Evolutionary conservation across 768 basidiomycete species (phyloP).

Genomic region (Tricholoma sp.): DNA sequence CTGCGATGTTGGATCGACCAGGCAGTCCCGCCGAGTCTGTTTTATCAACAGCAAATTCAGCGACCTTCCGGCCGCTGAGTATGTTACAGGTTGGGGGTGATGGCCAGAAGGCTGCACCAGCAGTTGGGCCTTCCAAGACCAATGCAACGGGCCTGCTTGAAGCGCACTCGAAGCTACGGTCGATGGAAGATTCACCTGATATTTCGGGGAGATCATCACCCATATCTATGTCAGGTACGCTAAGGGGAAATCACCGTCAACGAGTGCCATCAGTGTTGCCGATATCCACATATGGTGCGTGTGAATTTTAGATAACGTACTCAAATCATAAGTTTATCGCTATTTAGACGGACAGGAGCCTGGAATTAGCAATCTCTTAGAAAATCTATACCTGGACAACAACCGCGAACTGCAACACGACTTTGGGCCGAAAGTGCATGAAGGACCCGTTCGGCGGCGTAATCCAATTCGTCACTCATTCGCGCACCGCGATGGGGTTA

Average conservation of each 20-base stretch:
- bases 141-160: constrained; percentile 84
- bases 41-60: constrained; percentile 65
- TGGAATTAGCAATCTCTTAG: constrained; percentile 83
- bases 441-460: constrained; percentile 75
- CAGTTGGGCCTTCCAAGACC: constrained; percentile 79
- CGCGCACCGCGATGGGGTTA: constrained; percentile 55
- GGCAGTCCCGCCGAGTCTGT: constrained; percentile 82
- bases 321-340: neutral
- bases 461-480: constrained; percentile 68
- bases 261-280: constrained; percentile 50
- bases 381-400: constrained; percentile 85
- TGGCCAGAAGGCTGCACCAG: constrained; percentile 83
- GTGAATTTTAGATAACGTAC: neutral
- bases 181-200: constrained; percentile 58
- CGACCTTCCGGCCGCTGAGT: constrained; percentile 51
- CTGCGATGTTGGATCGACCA: constrained; percentile 46
- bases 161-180: constrained; percentile 60
- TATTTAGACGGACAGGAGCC: constrained; percentile 80
- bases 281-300: constrained; percentile 70
- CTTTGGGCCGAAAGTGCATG: constrained; percentile 85
- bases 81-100: constrained; percentile 72
- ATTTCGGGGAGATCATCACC: constrained; percentile 80
- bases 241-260: constrained; percentile 43
- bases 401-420: constrained; percentile 83
- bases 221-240: constrained; percentile 51